A percentile compares a stretch with the other conserved stretches of the same genome.
These are phyloP conservation scores for Phytophthora aleatoria DNA, from an alignment of 352 stramenopile species.

Conservation along the genomic window DNA sequence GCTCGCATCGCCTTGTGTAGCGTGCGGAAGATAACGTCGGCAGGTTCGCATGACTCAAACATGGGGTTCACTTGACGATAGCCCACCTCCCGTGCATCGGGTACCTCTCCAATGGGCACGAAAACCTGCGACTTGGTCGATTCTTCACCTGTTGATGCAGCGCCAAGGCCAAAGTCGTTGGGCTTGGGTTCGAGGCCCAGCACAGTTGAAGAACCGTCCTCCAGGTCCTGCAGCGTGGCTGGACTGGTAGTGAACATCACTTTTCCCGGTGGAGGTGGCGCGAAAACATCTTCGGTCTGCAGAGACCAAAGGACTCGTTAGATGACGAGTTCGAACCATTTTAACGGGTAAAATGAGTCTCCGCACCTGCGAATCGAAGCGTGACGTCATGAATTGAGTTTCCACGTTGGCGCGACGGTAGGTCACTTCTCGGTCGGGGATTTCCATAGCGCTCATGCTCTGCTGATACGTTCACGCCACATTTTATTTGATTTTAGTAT, in stretches of 20 bases:
- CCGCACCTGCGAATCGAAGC: conserved; percentile 62
- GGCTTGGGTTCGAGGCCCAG: conserved; percentile 24
- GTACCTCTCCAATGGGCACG: conserved; percentile 54
- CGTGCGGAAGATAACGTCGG: conserved; percentile 50
- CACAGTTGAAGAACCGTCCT: conserved; percentile 32
- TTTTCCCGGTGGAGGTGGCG: conserved; percentile 32
- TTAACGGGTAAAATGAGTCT: neutral
- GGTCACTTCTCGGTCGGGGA: conserved; percentile 57
- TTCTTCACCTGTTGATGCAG: conserved; percentile 14
- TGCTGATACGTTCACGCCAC: conserved; percentile 31
- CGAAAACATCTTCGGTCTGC: conserved; percentile 39
- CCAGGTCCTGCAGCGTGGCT: conserved; percentile 44
- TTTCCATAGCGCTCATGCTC: conserved; percentile 48
- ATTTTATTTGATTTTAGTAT: conserved; percentile 29
- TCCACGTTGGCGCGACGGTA: conserved; percentile 65
- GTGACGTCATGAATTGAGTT: conserved; percentile 59
- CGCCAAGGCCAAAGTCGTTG: conserved; percentile 32
- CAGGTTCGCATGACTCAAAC: conserved; percentile 68
- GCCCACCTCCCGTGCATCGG: conserved; percentile 46
- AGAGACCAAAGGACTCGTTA: conserved; percentile 11
- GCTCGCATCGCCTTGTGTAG: conserved; percentile 51
- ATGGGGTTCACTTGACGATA: conserved; percentile 75
- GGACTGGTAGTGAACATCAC: conserved; percentile 38
- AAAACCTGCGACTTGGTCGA: conserved; percentile 27
- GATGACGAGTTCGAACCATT: conserved; percentile 1